Percentiles rank a stretch among this genome's conserved stretches.
Conservation (phyloP, 2,329 filamentous ascomycete genomes). For the Penicillium decumbens region DNA sequence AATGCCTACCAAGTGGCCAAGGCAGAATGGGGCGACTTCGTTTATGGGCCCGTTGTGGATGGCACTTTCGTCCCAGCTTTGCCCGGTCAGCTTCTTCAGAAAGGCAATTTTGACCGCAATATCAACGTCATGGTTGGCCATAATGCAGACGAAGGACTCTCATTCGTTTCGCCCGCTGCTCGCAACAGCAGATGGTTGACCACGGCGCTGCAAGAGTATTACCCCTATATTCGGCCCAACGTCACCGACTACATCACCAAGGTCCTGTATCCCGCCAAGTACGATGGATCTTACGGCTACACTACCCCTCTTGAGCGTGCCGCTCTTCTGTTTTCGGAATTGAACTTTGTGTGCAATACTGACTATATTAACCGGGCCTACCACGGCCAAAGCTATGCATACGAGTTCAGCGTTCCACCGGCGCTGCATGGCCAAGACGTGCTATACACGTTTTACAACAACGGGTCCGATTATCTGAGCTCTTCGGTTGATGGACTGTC, state of each 20-base stretch:
- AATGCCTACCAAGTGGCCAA: slow-evolving; percentile 43
- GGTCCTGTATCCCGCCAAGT: slow-evolving; percentile 51
- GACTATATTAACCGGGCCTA: slow-evolving; percentile 50
- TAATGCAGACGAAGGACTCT: slow-evolving; percentile 43
- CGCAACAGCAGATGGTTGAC: slow-evolving; percentile 22
- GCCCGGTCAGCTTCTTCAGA: slow-evolving; percentile 44
- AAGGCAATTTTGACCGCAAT: slow-evolving; percentile 44
- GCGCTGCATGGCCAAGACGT: slow-evolving; percentile 53
- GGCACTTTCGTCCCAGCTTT: slow-evolving; percentile 47
- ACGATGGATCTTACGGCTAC: slow-evolving; percentile 48
- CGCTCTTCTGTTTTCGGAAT: slow-evolving; percentile 42
- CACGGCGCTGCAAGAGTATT: slow-evolving; percentile 16
- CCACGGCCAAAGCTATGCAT: slow-evolving; percentile 49
- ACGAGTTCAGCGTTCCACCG: slow-evolving; percentile 52
- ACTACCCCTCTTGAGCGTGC: slow-evolving; percentile 42
- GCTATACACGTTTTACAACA: slow-evolving; percentile 50
- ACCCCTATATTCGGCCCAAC: slow-evolving; percentile 22
- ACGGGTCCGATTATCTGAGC: slow-evolving; percentile 24
- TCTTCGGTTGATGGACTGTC: slow-evolving; percentile 29
- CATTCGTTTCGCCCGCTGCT: slow-evolving; percentile 38
- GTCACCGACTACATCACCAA: slow-evolving; percentile 44
- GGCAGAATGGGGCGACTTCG: slow-evolving; percentile 41
- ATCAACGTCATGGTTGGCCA: slow-evolving; percentile 46
- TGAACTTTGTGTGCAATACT: slow-evolving; percentile 50
- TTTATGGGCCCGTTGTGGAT: slow-evolving; percentile 47